Evolutionary conservation across 2,329 filamentous ascomycete species (phyloP).

Genomic region (Penicillium sp.): DNA sequence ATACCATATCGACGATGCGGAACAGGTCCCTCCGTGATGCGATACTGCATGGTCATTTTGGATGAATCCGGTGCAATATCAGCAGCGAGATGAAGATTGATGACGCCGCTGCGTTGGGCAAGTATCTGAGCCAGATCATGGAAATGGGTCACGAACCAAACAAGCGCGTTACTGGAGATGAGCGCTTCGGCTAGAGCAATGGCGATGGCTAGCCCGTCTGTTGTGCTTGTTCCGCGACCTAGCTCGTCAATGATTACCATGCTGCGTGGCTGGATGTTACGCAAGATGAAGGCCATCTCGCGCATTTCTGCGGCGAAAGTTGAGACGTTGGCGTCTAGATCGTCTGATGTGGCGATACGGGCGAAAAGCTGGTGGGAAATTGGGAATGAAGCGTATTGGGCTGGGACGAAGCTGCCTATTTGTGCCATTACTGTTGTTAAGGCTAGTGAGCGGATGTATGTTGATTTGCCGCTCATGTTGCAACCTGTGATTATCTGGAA

Average conservation of each 20-base stretch:
- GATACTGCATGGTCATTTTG: constrained; percentile 86
- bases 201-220: constrained; percentile 86
- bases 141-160: constrained; percentile 97
- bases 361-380: constrained; percentile 84
- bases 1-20: constrained; percentile 79
- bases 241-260: constrained; percentile 89
- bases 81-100: constrained; percentile 79
- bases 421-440: constrained; percentile 92
- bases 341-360: constrained; percentile 82
- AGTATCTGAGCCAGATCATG: constrained; percentile 76
- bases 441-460: constrained; percentile 84
- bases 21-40: constrained; percentile 70
- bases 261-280: constrained; percentile 75
- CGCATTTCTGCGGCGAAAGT: constrained; percentile 95
- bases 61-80: constrained; percentile 60
- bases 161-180: constrained; percentile 72
- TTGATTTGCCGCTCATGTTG: constrained; percentile 98
- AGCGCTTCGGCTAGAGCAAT: constrained; percentile 87
- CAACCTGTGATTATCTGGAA: constrained; percentile 95
- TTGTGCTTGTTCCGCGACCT: constrained; percentile 83
- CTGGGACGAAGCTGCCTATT: constrained; percentile 87
- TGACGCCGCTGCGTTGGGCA: constrained; percentile 71
- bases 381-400: constrained; percentile 77
- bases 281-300: constrained; percentile 89
- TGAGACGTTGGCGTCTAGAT: constrained; percentile 84